Evolutionary conservation across 371 early-diverging fungal genomes (phyloP).

Genomic region (Mucor saturninus): DNA sequence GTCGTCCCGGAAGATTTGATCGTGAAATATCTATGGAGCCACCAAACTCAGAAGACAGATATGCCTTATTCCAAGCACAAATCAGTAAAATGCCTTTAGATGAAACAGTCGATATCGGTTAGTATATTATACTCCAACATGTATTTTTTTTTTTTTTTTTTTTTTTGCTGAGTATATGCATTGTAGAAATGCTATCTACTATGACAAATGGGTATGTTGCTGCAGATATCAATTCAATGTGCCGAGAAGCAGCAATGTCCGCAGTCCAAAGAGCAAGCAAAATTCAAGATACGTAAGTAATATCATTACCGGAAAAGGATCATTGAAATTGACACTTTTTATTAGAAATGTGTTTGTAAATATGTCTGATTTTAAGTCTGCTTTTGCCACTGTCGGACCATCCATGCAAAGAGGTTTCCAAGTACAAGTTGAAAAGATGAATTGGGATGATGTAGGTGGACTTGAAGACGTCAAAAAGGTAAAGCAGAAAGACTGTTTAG

Average conservation of each 20-base stretch:
- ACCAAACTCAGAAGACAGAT: slow-evolving; percentile 70
- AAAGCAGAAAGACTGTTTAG: background rate
- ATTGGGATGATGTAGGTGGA: slow-evolving; percentile 95
- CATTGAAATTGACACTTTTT: background rate
- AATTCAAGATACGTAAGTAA: slow-evolving; percentile 11
- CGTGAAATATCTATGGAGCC: slow-evolving; percentile 89
- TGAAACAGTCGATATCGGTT: slow-evolving; percentile 50
- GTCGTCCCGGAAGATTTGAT: slow-evolving; percentile 98
- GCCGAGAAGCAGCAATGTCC: slow-evolving; percentile 84
- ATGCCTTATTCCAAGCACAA: slow-evolving; percentile 63
- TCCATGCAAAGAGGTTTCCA: slow-evolving; percentile 69
- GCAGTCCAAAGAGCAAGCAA: slow-evolving; percentile 59
- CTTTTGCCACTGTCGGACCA: slow-evolving; percentile 70
- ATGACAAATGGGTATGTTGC: slow-evolving; percentile 97
- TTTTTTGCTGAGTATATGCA: too few relatives aligned
- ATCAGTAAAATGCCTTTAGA: slow-evolving; percentile 62
- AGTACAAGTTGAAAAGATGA: slow-evolving; percentile 63
- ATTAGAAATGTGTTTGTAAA: slow-evolving; percentile 37
- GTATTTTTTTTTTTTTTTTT: too few relatives aligned
- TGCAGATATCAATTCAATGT: slow-evolving; percentile 92
- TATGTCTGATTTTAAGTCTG: slow-evolving; percentile 62
- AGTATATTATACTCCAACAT: too few relatives aligned
- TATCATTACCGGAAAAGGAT: background rate
- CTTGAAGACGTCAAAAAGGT: slow-evolving; percentile 89
- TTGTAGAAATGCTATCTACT: slow-evolving; percentile 64